Evolutionary conservation across 2,329 filamentous ascomycete genomes (phyloP), one percentile per base, ranked within the genome.

Genomic region (Penicillium hesseltinei): DNA sequence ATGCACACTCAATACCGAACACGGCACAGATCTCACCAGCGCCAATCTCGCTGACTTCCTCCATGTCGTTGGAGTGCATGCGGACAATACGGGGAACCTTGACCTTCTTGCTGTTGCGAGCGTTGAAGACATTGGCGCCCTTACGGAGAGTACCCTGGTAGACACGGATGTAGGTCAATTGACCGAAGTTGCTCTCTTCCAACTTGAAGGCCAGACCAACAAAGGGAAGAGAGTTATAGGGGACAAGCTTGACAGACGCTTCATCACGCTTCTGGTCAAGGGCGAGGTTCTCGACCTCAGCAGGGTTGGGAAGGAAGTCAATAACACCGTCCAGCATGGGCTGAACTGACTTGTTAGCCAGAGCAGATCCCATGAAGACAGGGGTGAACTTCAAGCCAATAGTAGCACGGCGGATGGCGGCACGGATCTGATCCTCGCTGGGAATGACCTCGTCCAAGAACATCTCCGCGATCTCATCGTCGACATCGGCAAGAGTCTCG

Each of bases 1-100:
- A 97, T 36, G 94, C 92, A 75, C 94, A 99, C 69, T 99, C 94
- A 54, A 99, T 90, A 71, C 94, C 94, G 72, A 99, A 99, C 58
- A 99, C 94, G 60, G 94, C 94, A 73, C 94, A 99, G 63, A 99
- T 99, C 77, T 99, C 94, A 76, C 94, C 94, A 53, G 94, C 93
- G 51, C 92, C 91, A 62, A 99, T 89, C 75, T 97, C 92, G 55
- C 79, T 82, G 31, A 97, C 91, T 71, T 99, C 94, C 76, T 99
- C 94, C 93, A 99, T 96, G 72, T 99, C 94, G 73, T 97, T 96
- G 45, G 92, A 96, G 81, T 99, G 94, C 94, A 99, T 99, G 62
- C 94, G 91, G 61, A 99, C 94, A 69, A 99, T 97, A 71, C 93
- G 90, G 21, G 94, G 94, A 57, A 99, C 88, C 77, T 95, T 92